phyloP scores from a whole-genome alignment of 495 filamentous ascomycete species.

The Immersiella caudata region DNA sequence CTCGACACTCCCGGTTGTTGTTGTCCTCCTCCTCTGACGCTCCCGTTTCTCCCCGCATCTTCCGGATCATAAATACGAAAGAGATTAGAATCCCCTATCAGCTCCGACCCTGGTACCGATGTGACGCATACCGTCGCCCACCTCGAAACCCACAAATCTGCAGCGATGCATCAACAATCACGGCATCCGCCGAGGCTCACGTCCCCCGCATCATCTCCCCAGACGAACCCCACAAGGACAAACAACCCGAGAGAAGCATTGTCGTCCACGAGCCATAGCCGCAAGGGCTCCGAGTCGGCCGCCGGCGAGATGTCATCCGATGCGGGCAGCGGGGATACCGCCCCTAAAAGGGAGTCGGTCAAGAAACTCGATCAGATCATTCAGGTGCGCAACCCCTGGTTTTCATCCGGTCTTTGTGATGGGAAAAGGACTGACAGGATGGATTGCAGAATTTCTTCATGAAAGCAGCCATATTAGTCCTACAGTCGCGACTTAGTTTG shows the following conservation, averaged over 20 bases:
- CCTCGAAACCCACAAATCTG: slow-evolving; percentile 19
- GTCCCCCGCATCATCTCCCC: slow-evolving; percentile 66
- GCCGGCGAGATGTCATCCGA: slow-evolving; percentile 41
- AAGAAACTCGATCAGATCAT: slow-evolving; percentile 87
- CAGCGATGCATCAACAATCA: slow-evolving; percentile 80
- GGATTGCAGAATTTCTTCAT: slow-evolving; percentile 77
- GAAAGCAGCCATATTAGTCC: slow-evolving; percentile 84
- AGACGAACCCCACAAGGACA: slow-evolving; percentile 68
- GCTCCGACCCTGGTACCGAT: slow-evolving; percentile 26
- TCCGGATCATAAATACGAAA: not conserved
- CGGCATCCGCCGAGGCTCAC: slow-evolving; percentile 66
- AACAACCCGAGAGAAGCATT: slow-evolving; percentile 70
- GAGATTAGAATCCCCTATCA: not conserved
- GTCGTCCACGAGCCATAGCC: slow-evolving; percentile 40
- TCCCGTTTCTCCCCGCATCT: not conserved
- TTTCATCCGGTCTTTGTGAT: not conserved
- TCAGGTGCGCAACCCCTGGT: slow-evolving; percentile 60
- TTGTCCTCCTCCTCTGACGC: not conserved
- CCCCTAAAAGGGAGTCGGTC: slow-evolving; percentile 61
- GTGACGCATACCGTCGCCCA: slow-evolving; percentile 21
- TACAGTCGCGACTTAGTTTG: slow-evolving; percentile 74
- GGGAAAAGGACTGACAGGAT: slow-evolving; percentile 24
- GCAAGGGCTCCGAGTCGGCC: slow-evolving; percentile 43
- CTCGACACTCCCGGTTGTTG: not conserved
- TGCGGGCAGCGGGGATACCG: slow-evolving; percentile 45